Base-by-base conservation (phyloP, 768 basidiomycete genomes). In the Russula sp. region DNA sequence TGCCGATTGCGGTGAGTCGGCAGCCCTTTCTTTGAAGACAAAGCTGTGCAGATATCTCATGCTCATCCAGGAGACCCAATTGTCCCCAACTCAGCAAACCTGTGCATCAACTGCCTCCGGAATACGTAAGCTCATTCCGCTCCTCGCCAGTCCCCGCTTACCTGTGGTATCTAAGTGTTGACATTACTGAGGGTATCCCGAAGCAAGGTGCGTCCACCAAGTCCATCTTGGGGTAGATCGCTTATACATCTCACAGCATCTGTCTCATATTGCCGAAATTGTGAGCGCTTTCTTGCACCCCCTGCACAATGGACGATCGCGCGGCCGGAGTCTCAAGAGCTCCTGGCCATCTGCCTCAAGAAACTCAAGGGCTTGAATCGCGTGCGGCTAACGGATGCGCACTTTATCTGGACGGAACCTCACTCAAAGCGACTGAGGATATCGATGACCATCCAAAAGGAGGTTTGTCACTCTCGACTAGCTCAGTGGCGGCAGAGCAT, bases 361-460 rank as follows among this genome's bases (percentile, higher is more conserved):
- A 96, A 95, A 73, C 84, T 98, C 69, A 96, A 95, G 71, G 94
- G 94, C 2, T 78, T 98, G 25, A 87, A 85, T 69, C 95, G 93
- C 78, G 93, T 98, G 32, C 89, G 96, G 52, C 75, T 99, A 46
- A 95, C 97, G n/a, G 96, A 98, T 65, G 97, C 97, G 2, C 91
- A 93, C 65, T 98, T 98, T 73, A 93, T 98, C 69, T 99, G 97
- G 97, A 99, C 97, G 22, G 97, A 99, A 71, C 97, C 97, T 3
- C 96, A 99, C 75, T 94, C 91, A 42, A 94, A 95, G 70, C 83
- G 97, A 41, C 73, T 98, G 64, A 83, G 93, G 50, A 85, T 99
- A 58, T 96, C 96, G 56, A 76, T 99, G 69, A 97, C 96, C 0
- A 94, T 99, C 64, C 97, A 99, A 76, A 99, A 99, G 78, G 97